phyloP scores from a whole-genome alignment of 768 basidiomycete genomes.

The Lentinula detonsa region DNA sequence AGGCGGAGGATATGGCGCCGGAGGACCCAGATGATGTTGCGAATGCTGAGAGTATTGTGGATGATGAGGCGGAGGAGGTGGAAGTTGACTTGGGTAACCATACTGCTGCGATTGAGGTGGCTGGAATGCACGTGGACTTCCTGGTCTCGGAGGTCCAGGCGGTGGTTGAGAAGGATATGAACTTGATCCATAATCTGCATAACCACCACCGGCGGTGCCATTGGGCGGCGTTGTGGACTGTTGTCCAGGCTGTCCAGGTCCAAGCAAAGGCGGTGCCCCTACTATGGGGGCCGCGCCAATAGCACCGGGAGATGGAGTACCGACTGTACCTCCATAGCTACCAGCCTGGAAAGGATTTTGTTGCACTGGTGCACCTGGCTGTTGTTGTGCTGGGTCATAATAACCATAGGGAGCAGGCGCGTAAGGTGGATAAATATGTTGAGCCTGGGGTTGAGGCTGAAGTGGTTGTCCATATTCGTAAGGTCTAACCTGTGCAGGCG shows the following conservation, averaged over 20 bases:
- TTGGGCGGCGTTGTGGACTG: not conserved
- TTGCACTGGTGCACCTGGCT: slow-evolving; percentile 7
- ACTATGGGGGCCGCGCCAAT: not conserved
- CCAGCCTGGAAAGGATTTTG: not conserved
- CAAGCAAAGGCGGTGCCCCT: not conserved
- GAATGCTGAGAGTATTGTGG: not conserved
- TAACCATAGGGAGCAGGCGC: not conserved
- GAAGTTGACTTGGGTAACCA: not conserved
- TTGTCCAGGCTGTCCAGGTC: slow-evolving; percentile 1
- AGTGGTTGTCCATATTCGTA: slow-evolving; percentile 10
- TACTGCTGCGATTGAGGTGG: not conserved
- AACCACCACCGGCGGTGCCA: not conserved
- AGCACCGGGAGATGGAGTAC: not conserved
- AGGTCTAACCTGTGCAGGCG: slow-evolving; percentile 7
- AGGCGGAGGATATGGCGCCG: not conserved
- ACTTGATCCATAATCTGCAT: not conserved
- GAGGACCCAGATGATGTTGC: not conserved
- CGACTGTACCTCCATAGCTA: not conserved
- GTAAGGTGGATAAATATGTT: not conserved
- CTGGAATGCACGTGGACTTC: not conserved
- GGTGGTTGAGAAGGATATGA: not conserved
- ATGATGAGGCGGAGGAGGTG: not conserved
- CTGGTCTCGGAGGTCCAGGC: not conserved
- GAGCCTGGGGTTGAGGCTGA: slow-evolving; percentile 7
- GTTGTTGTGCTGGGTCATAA: slow-evolving; percentile 8